These are phyloP conservation scores for Candida nitratophila DNA, from an alignment of 805 yeast species.

Conservation along the genomic window DNA sequence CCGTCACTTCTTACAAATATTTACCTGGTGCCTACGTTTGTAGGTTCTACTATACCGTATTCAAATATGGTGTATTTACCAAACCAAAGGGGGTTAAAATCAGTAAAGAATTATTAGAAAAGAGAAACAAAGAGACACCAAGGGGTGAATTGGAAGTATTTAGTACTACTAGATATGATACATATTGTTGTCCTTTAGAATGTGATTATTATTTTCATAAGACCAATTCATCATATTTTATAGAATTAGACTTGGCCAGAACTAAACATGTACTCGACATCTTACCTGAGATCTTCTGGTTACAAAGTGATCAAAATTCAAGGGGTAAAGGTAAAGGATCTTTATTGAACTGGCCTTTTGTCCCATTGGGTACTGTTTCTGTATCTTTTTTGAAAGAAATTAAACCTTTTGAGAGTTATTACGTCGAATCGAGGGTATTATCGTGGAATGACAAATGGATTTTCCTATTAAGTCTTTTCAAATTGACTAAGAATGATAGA, in stretches of 20 bases:
- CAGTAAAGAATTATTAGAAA: conserved; percentile 5
- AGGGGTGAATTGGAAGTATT: conserved; percentile 27
- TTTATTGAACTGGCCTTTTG: conserved; percentile 42
- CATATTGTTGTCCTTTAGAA: conserved; percentile 61
- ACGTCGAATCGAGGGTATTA: conserved; percentile 49
- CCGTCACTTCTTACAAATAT: conserved; percentile 46
- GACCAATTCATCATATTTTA: conserved; percentile 77
- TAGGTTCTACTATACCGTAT: conserved; percentile 49
- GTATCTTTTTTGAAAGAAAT: conserved; percentile 69
- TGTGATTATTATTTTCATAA: conserved; percentile 86
- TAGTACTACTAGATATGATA: conserved; percentile 26
- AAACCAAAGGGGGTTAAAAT: conserved; percentile 8
- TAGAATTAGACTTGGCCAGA: conserved; percentile 76
- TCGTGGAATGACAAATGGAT: conserved; percentile 91
- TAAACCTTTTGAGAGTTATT: conserved; percentile 53
- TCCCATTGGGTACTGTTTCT: conserved; percentile 72
- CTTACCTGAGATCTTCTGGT: conserved; percentile 49
- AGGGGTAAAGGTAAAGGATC: conserved; percentile 25
- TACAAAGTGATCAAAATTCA: conserved; percentile 28
- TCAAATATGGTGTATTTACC: conserved; percentile 35
- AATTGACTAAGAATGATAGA: conserved; percentile 26
- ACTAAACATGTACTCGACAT: conserved; percentile 49
- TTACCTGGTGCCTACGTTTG: conserved; percentile 61
- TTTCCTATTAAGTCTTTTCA: conserved; percentile 60
- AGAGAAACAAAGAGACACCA: conserved; percentile 21